Evolutionary conservation across 331 rosid genomes (phyloP), one percentile per base, ranked within the genome.

Genomic region (Telfairia occidentalis): DNA sequence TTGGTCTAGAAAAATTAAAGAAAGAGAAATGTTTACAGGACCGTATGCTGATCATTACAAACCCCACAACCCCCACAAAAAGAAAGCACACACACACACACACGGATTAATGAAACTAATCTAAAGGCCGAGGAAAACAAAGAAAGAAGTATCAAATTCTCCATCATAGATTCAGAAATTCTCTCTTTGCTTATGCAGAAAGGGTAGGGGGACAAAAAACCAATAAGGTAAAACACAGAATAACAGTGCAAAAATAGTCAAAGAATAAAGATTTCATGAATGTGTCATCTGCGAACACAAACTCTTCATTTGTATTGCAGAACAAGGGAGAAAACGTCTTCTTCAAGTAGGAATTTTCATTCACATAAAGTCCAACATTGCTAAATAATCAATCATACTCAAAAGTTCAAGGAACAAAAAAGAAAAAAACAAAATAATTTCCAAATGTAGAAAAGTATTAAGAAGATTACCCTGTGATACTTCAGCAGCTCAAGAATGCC

Each of bases 401-500:
- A 5, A 21, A 21, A 65, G n/a, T 21, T 38, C 26, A 19, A 34
- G 26, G n/a, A n/a, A n/a, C n/a, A n/a, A n/a, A n/a, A n/a, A 32
- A 32, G 3, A 12, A 11, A 5, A 15, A 30, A 13, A 6, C 61
- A 1, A 10, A 26, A 57, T 1, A 10, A 5, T 26, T 12, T 26
- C 35, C 0, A 26, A 55, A 3, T 11, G 3, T 0, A 0, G 3
- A 13, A 58, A 13, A 58, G 1, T 34, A 34, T 18, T 55, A 11
- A 57, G 19, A 57, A 26, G n/a, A 57, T 66, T 88, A 93, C 98
- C 96, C 82, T 89, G 71, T 92, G 96, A 79, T 84, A 86, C 81
- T 93, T 93, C 77, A 93, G 98, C 10, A 93, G 97, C 88, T 93
- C 98, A 1, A 93, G 94, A 73, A 93, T 90, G 7, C 96, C 97